Conservation (phyloP, 345 rosid species). For the Abelmoschus esculentus region DNA sequence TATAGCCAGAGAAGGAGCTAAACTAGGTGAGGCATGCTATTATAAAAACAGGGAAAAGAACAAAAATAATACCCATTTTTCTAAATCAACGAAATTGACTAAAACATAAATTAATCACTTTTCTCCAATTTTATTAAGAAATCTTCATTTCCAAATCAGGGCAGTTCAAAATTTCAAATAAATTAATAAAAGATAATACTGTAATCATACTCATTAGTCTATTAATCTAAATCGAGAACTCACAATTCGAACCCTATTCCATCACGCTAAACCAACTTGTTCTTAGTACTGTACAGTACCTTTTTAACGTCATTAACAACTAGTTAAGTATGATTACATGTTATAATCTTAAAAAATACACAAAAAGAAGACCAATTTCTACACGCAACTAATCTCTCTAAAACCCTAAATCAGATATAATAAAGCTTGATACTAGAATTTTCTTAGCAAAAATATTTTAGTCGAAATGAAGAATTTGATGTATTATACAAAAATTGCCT, state of each 20-base stretch:
- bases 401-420: not conserved
- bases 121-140: not conserved
- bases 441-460: not conserved
- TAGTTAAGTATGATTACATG: not conserved
- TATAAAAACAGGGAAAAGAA: not conserved
- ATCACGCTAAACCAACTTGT: too few species aligned
- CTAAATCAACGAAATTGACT: not conserved
- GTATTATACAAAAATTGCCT: not conserved
- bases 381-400: not conserved
- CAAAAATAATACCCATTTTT: too few species aligned
- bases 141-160: too few species aligned
- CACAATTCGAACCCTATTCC: too few species aligned
- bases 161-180: too few species aligned
- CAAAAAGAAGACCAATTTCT: not conserved
- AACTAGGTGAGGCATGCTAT: slow-evolving; percentile 4
- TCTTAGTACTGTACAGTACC: too few species aligned
- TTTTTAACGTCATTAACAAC: too few species aligned
- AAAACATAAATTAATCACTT: not conserved
- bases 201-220: too few species aligned
- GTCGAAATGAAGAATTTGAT: not conserved
- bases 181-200: too few species aligned
- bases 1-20: not conserved
- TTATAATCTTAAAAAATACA: not conserved
- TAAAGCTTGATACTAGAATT: not conserved
- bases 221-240: too few species aligned